Evolutionary conservation across 176 grass and related monocot genomes (phyloP).

Genomic region (Juncus inflexus): DNA sequence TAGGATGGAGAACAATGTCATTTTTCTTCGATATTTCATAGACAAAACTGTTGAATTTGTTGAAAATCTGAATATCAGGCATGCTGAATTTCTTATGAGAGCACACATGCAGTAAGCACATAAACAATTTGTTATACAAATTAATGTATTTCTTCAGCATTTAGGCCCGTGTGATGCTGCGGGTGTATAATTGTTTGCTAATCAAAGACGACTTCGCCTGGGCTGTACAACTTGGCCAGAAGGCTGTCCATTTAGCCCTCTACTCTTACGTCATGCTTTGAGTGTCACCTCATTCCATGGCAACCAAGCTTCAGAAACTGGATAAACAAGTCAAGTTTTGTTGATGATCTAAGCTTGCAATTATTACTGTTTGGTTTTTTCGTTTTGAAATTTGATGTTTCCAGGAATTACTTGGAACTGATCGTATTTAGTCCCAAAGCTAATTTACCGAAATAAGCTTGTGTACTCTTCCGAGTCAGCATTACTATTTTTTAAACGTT

Average conservation of each 20-base stretch:
- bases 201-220: conserved; percentile 29
- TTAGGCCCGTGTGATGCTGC: too few species aligned
- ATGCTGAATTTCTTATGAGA: conserved; percentile 80
- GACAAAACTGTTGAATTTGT: conserved; percentile 76
- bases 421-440: too few species aligned
- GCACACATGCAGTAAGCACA: conserved; percentile 71
- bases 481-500: too few species aligned
- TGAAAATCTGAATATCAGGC: conserved; percentile 62
- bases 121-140: too few species aligned
- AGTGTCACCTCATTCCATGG: conserved; percentile 17
- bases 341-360: background rate
- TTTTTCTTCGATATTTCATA: conserved; percentile 86
- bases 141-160: too few species aligned
- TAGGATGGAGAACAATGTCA: conserved; percentile 91
- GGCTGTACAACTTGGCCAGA: conserved; percentile 28
- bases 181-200: too few species aligned
- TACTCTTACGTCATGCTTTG: conserved; percentile 14
- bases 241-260: conserved; percentile 36
- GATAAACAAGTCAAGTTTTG: conserved; percentile 23
- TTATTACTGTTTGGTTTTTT: background rate
- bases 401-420: too few species aligned
- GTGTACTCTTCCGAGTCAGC: too few species aligned
- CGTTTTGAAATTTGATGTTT: background rate
- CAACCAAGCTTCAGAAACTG: conserved; percentile 55
- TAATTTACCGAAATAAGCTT: too few species aligned